These are phyloP conservation scores for Eremothecium sinecaudum DNA, from an alignment of 1,139 yeast species.

Conservation along the genomic window DNA sequence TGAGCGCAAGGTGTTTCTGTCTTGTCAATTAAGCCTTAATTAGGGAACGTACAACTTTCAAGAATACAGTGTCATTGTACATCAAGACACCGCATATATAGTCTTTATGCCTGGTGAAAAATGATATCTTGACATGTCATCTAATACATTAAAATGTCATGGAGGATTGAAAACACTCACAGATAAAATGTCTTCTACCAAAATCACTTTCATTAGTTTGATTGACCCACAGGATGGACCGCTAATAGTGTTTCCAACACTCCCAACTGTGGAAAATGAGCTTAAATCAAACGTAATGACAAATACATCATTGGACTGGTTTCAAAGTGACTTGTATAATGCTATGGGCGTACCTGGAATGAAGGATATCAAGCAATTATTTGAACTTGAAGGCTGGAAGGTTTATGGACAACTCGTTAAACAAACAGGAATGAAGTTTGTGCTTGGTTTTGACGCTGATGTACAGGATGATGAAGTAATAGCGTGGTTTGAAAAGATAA, in stretches of 20 bases:
- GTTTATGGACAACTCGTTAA: constrained; percentile 26
- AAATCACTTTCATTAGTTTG: constrained; percentile 18
- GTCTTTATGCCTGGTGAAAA: too few species aligned
- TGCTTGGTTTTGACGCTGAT: constrained; percentile 21
- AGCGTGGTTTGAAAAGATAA: constrained; percentile 19
- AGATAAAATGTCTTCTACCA: neutral
- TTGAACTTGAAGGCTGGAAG: constrained; percentile 23
- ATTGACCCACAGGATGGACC: constrained; percentile 23
- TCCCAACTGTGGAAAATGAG: constrained; percentile 13
- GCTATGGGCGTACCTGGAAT: constrained; percentile 12
- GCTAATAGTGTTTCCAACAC: constrained; percentile 19
- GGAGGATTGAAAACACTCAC: too few species aligned
- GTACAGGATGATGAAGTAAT: constrained; percentile 13
- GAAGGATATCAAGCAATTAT: constrained; percentile 12
- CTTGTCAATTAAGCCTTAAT: too few species aligned
- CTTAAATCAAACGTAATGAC: constrained; percentile 27
- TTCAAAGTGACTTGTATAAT: constrained; percentile 23
- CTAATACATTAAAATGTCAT: too few species aligned
- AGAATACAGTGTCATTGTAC: too few species aligned
- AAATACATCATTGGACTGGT: constrained; percentile 28
- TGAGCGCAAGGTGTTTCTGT: too few species aligned
- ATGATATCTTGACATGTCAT: too few species aligned
- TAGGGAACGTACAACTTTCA: too few species aligned
- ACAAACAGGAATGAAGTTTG: constrained; percentile 25
- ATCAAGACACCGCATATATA: too few species aligned